Evolutionary conservation across 345 rosid genomes (phyloP), one percentile per base, ranked within the genome.

Genomic region (Nephelium lappaceum): DNA sequence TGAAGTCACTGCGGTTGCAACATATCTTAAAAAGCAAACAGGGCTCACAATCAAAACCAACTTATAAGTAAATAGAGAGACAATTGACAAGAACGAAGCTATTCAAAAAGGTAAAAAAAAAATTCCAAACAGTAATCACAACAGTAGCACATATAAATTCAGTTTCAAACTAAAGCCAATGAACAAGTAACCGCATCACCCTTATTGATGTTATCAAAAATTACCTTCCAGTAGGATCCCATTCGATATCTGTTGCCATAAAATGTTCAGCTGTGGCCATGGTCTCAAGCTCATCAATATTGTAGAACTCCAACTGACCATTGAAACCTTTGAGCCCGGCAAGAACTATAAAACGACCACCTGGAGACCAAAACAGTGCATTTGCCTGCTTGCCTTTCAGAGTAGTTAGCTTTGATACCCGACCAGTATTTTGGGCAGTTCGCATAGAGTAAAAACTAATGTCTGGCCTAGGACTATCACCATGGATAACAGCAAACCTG

Each of bases 211-310:
- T 49, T 75, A 66, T 23, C 10, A 61, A 70, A 7, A 16, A 74
- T 74, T 85, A 95, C 99, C 99, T 92, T 84, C 98, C 98, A 55
- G 98, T 94, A 58, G 99, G 97, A 83, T 96, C 99, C 99, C 99
- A 96, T 58, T 91, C 98, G 23, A 96, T 80, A 82, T 96, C 95
- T 0, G 98, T 96, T 21, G 98, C 95, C 97, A 91, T 93, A 83
- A 92, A 94, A 81, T 96, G 98, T 81, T 96, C 98, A 31, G 91
- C 87, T 11, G 98, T 91, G 0, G 95, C 98, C 99, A 93, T 93
- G 72, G 98, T 92, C 81, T 94, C 98, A 38, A 94, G 91, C 86
- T 94, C 98, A 57, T 96, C 99, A 78, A 90, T 98, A 55, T 93
- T 91, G 82, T 81, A 94, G 79, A 96, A 96, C 73, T 96, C 98